These are phyloP conservation scores for Quercus glauca DNA, from an alignment of 306 rosid species.

Conservation along the genomic window DNA sequence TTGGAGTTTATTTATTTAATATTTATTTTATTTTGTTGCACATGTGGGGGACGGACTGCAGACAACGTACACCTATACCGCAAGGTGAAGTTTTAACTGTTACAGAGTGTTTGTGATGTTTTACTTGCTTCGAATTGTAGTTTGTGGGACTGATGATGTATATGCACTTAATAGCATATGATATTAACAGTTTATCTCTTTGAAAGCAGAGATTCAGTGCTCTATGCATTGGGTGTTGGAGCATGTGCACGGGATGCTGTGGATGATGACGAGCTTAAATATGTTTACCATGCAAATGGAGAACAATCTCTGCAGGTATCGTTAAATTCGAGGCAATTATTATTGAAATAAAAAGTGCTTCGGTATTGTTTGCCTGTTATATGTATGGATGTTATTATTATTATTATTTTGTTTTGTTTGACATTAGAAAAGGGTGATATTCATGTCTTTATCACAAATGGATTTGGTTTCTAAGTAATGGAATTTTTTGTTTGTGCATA, in stretches of 20 bases:
- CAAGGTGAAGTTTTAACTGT: constrained; percentile 45
- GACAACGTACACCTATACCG: constrained; percentile 60
- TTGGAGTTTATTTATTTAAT: neutral
- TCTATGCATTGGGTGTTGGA: constrained; percentile 88
- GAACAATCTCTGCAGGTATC: constrained; percentile 68
- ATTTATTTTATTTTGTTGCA: constrained; percentile 11
- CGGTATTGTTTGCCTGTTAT: neutral
- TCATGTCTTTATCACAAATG: neutral
- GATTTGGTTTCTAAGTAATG: neutral
- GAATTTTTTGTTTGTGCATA: neutral
- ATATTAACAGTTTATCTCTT: neutral
- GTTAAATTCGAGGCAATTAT: neutral
- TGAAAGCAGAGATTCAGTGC: constrained; percentile 68
- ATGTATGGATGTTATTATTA: neutral
- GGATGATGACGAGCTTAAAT: constrained; percentile 79
- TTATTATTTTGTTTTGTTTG: neutral
- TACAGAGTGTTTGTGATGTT: neutral
- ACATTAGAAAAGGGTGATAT: neutral
- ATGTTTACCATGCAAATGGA: constrained; percentile 75
- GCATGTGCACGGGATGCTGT: constrained; percentile 72
- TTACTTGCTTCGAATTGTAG: neutral
- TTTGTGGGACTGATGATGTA: too few species aligned
- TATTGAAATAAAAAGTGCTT: neutral
- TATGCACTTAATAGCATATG: neutral
- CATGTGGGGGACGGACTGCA: constrained; percentile 32